These are phyloP conservation scores for Polyporus arcularius DNA, from an alignment of 768 basidiomycete genomes.

Conservation along the genomic window DNA sequence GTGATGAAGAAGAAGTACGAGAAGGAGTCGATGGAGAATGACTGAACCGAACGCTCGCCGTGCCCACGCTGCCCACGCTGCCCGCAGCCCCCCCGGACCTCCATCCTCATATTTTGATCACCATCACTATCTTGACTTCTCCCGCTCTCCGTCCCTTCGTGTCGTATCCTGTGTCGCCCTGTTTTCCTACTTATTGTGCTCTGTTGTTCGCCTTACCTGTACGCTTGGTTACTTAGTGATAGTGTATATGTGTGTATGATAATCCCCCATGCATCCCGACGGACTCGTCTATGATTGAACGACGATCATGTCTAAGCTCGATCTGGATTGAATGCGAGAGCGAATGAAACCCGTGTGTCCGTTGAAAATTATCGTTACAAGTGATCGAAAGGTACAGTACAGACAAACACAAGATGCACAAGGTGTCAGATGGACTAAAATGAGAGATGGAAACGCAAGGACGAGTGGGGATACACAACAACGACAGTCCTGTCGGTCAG, in stretches of 20 bases:
- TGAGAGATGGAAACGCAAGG: not conserved
- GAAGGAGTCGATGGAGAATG: slow-evolving; percentile 68
- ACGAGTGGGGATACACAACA: not conserved
- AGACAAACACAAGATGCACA: not conserved
- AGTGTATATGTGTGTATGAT: slow-evolving; percentile 17
- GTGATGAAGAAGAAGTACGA: slow-evolving; percentile 84
- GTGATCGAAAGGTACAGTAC: slow-evolving; percentile 6
- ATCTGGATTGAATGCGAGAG: no score
- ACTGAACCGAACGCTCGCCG: slow-evolving; percentile 23
- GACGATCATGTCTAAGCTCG: no score
- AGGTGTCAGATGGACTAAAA: no score
- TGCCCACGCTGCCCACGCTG: not conserved
- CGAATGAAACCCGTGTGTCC: no score
- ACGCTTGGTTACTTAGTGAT: slow-evolving; percentile 17
- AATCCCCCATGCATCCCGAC: slow-evolving; percentile 1
- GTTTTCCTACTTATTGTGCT: slow-evolving; percentile 15
- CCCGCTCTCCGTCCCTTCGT: not conserved
- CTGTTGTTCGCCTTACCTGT: slow-evolving; percentile 16
- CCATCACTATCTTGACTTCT: not conserved
- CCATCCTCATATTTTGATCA: not conserved
- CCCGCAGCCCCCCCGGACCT: not conserved
- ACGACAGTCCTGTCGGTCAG: no score
- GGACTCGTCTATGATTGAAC: no score
- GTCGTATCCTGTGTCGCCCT: not conserved
- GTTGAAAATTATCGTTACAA: not conserved